Conservation (phyloP, 2,329 filamentous ascomycete species). For the Aspergillus sp. region DNA sequence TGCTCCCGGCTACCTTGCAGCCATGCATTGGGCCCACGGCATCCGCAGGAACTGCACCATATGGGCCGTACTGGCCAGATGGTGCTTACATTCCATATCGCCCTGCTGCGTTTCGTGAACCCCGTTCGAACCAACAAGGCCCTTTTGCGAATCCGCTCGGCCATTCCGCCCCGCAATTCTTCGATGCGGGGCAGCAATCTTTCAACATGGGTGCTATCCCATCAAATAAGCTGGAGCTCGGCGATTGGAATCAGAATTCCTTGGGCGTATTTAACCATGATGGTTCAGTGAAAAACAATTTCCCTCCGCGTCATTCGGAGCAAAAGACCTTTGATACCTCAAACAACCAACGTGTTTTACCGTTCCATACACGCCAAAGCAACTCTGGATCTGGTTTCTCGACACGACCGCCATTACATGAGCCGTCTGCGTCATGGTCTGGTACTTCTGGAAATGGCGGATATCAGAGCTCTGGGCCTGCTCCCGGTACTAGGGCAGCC, state of each 20-base stretch:
- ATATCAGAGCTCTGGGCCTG: constrained; percentile 23
- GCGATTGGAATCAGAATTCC: constrained; percentile 33
- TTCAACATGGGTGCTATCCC: constrained; percentile 30
- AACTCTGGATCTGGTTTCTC: constrained; percentile 22
- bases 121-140: constrained; percentile 41
- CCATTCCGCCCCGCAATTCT: constrained; percentile 25
- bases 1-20: constrained; percentile 59
- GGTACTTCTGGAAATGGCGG: constrained; percentile 17
- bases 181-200: constrained; percentile 29
- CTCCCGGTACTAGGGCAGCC: constrained; percentile 25
- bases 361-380: constrained; percentile 27
- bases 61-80: constrained; percentile 64
- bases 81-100: constrained; percentile 62
- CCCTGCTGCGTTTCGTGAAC: constrained; percentile 57
- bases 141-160: constrained; percentile 23
- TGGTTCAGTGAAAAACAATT: constrained; percentile 32
- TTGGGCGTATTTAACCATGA: constrained; percentile 29
- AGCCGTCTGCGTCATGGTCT: constrained; percentile 29
- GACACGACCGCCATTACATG: constrained; percentile 21
- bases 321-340: constrained; percentile 30
- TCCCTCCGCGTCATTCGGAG: constrained; percentile 39
- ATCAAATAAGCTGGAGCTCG: constrained; percentile 26
- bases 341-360: constrained; percentile 27
- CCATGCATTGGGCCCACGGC: constrained; percentile 59
- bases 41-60: constrained; percentile 56